Evolutionary conservation across 1,284 basidiomycete genomes (phyloP), one percentile per base, ranked within the genome.

Genomic region (Boletus semigastroideus): DNA sequence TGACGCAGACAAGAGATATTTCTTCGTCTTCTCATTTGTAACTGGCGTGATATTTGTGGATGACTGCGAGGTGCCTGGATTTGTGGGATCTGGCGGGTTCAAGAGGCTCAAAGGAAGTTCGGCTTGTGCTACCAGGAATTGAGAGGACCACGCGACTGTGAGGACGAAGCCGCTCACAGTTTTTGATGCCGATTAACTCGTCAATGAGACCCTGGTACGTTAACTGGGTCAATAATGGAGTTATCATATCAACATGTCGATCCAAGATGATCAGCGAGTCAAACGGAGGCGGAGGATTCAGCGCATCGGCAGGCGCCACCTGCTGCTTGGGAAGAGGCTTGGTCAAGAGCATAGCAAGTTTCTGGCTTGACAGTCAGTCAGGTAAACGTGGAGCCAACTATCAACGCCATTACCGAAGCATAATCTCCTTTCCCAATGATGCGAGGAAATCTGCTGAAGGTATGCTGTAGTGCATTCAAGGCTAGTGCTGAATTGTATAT

Each of bases 171-270:
- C 33, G 69, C 86, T 49, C 59, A 92, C 94, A 89, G 62, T 97
- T 93, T 69, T 82, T 88, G 57, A 99, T 88, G 1, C 92, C 92
- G 42, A 98, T 76, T 39, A 94, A 76, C 68, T 99, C 97, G 64
- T 99, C 96, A n/a, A 98, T 79, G 40, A 99, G 84, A 16, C 97
- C 97, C 68, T 98, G 89, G 64, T 98, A 99, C 0, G 97, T 99
- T 49, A 99, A 76, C 65, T 99, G 96, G 1, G 96, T 99, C 42
- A 96, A 84, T 49, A 99, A 78, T 1, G 96, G 94, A 0, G 96
- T 98, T 48, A 97, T 86, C 86, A 98, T 90, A 68, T 99, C 97
- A n/a, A 92, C 86, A 40, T 86, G 82, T 46, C 97, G 83, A 68
- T 99, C 97, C 51, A 99, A 64, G 39, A 99, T 80, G 59, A 99